Evolutionary conservation across 805 yeast species (phyloP).

Genomic region (Ogataea minuta): DNA sequence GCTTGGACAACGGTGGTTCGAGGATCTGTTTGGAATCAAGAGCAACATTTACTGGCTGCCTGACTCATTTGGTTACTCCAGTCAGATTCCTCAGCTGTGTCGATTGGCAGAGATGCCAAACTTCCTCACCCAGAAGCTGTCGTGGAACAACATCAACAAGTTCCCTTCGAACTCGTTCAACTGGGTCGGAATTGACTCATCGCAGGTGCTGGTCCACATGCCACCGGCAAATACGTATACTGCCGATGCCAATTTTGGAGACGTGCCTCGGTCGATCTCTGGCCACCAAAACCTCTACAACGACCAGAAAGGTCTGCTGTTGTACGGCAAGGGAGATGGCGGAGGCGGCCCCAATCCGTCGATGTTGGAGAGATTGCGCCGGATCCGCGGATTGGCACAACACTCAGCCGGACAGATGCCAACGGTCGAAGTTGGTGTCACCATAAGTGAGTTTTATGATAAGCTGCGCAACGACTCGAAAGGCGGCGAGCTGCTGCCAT

Average conservation of each 20-base stretch:
- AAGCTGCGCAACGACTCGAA: slow-evolving; percentile 59
- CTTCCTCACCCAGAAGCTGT: slow-evolving; percentile 87
- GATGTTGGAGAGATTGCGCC: slow-evolving; percentile 88
- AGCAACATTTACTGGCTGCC: slow-evolving; percentile 91
- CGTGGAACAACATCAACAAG: slow-evolving; percentile 92
- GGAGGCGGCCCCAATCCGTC: slow-evolving; percentile 98
- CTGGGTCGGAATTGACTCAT: slow-evolving; percentile 94
- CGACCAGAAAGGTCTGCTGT: slow-evolving; percentile 75
- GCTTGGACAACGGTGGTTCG: slow-evolving; percentile 84
- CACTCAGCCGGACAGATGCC: slow-evolving; percentile 76
- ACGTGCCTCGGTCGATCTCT: slow-evolving; percentile 72
- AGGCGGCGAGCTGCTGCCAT: slow-evolving; percentile 65
- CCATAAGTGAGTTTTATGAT: slow-evolving; percentile 80
- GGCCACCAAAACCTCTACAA: slow-evolving; percentile 84
- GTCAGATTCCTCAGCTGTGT: slow-evolving; percentile 92
- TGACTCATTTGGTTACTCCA: slow-evolving; percentile 94
- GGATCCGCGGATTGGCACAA: slow-evolving; percentile 85
- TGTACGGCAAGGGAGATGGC: slow-evolving; percentile 96
- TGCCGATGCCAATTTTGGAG: slow-evolving; percentile 90
- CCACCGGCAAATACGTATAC: slow-evolving; percentile 97
- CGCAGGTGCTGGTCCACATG: slow-evolving; percentile 94
- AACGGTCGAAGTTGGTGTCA: slow-evolving; percentile 70
- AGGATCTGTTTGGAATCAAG: slow-evolving; percentile 72
- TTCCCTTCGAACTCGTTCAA: slow-evolving; percentile 91
- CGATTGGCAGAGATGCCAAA: slow-evolving; percentile 80